Evolutionary conservation across 2,329 filamentous ascomycete genomes (phyloP), one percentile per base, ranked within the genome.

Genomic region (Orbilia quercus): DNA sequence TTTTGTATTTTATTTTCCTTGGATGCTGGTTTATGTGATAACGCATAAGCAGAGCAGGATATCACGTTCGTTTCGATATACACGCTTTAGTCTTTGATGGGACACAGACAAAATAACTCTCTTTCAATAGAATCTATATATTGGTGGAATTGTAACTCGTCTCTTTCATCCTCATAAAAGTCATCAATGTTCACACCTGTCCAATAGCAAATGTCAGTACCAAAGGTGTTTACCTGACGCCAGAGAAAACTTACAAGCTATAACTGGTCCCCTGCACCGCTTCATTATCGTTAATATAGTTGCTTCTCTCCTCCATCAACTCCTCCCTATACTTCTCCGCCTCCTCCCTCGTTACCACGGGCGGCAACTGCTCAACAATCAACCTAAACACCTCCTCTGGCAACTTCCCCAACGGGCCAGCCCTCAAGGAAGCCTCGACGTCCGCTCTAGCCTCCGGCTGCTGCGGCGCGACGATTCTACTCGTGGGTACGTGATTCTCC

Each of bases 301-400:
- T 23, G 14, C 70, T 78, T 20, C 82, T 77, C 76, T 83, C 82
- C 2, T 78, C 76, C 81, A 83, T 83, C 40, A 84, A 65, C 69
- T 80, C 59, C 7, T 80, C 40, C 57, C 82, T 76, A 50, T 81
- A 77, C 25, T 77, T 69, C 69, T 80, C 79, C 0, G 82, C 82
- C 64, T 82, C 80, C 7, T 83, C 78, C 71, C 79, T 74, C 0
- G 77, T 75, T 40, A 82, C 80, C 0, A 75, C 75, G 6, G 78
- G 65, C 63, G 38, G 60, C 36, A 38, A 60, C 28, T 38, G 75
- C 45, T 40, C 77, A 50, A 65, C 77, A 55, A 62, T 76, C 16
- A 78, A 28, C 28, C 76, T 75, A 23, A 71, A 70, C 5, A 77
- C 51, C 2, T 73, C 74, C 48, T 75, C 74, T 0, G 75, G 76